phyloP scores from a whole-genome alignment of 148 eudicot species.

The Oxyria digyna region DNA sequence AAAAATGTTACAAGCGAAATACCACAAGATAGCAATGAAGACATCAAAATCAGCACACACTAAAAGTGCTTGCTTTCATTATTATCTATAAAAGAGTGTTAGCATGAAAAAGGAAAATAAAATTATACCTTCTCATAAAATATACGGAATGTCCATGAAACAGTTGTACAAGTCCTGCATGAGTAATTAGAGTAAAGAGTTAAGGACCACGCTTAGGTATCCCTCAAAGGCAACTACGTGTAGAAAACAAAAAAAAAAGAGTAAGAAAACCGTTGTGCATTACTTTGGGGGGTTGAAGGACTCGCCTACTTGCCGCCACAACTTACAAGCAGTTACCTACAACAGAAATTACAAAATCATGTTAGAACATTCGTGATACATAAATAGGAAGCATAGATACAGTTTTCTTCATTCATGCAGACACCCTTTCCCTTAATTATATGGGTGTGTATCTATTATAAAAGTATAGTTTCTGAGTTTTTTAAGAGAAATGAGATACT shows the following conservation, averaged over 20 bases:
- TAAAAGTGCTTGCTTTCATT: neutral
- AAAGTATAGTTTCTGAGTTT: neutral
- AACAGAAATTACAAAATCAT: neutral
- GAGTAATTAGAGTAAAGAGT: neutral
- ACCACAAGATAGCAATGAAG: neutral
- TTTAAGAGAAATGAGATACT: neutral
- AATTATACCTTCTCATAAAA: conserved; percentile 84
- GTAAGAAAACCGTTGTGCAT: conserved; percentile 11
- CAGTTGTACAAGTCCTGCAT: conserved; percentile 96
- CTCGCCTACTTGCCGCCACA: conserved; percentile 94
- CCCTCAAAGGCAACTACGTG: neutral
- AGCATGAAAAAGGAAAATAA: neutral
- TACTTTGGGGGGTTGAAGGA: conserved; percentile 90
- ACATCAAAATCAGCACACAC: neutral
- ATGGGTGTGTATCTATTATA: neutral
- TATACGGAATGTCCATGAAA: conserved; percentile 93
- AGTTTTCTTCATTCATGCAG: neutral
- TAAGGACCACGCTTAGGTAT: neutral
- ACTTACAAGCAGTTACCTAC: conserved; percentile 55
- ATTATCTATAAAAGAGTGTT: neutral
- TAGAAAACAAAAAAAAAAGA: neutral
- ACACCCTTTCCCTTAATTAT: neutral
- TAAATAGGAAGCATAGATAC: neutral
- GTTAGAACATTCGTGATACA: neutral
- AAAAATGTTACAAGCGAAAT: neutral